phyloP scores from a whole-genome alignment of 352 stramenopile genomes.

The Thalassiosira allenii region DNA sequence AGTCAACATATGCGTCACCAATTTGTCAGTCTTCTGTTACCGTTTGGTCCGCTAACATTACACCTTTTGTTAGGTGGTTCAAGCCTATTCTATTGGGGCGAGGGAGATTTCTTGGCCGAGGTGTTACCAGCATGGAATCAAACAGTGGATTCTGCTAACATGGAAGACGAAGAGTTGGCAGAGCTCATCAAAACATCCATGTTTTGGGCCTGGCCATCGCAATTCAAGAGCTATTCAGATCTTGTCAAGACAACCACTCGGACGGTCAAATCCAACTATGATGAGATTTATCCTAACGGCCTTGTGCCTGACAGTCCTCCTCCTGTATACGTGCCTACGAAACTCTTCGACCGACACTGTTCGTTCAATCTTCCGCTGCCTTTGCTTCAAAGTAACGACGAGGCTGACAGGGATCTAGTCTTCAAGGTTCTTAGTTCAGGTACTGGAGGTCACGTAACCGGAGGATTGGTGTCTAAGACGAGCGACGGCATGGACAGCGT shows the following conservation, averaged over 20 bases:
- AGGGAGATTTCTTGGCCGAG: neutral
- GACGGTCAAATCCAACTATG: too few relatives aligned
- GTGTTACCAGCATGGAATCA: neutral
- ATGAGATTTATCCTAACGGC: neutral
- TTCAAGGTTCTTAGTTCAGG: neutral
- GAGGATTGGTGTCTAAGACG: neutral
- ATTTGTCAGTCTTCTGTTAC: too few relatives aligned
- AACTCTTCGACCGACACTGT: neutral
- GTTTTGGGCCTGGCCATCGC: neutral
- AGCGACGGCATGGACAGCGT: slow-evolving; percentile 13
- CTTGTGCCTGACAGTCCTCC: neutral
- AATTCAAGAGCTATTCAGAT: neutral
- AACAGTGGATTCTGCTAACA: neutral
- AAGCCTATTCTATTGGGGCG: neutral
- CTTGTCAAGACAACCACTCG: neutral
- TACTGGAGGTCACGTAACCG: neutral
- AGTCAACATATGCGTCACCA: too few relatives aligned
- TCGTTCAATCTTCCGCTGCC: neutral
- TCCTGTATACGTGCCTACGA: neutral
- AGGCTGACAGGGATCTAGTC: neutral
- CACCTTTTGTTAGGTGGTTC: too few relatives aligned
- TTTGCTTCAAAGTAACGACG: neutral
- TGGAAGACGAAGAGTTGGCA: neutral
- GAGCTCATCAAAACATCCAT: neutral
- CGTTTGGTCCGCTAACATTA: too few relatives aligned